phyloP scores from a whole-genome alignment of 164 flowering plant species.

The Vitis rotundifolia region DNA sequence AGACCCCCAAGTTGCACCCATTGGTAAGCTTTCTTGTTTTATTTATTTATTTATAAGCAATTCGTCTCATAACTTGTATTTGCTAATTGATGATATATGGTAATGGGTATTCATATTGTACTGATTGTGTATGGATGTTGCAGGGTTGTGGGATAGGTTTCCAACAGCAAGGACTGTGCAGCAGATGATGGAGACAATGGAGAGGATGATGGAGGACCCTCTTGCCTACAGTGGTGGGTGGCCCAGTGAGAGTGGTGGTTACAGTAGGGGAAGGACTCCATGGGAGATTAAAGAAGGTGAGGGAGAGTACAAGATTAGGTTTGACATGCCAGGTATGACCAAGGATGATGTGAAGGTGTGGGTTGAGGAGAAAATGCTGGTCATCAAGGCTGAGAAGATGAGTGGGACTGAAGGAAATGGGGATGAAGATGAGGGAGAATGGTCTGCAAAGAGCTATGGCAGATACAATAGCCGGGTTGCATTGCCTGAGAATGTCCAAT shows the following conservation, averaged over 20 bases:
- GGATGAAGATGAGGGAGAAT: conserved; percentile 37
- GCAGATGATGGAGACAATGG: conserved; percentile 94
- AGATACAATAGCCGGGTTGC: conserved; percentile 68
- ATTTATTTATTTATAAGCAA: too few relatives aligned
- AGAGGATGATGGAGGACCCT: conserved; percentile 74
- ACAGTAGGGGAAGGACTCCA: conserved; percentile 73
- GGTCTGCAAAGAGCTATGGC: conserved; percentile 78
- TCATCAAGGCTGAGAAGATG: conserved; percentile 67
- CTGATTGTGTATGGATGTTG: not conserved
- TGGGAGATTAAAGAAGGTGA: conserved; percentile 86
- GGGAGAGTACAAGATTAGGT: conserved; percentile 64
- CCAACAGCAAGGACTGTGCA: conserved; percentile 80
- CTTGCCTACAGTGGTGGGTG: conserved; percentile 33
- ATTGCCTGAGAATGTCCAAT: conserved; percentile 70
- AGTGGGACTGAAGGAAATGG: conserved; percentile 11
- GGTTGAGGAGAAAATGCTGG: conserved; percentile 85
- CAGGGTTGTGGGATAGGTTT: conserved; percentile 80
- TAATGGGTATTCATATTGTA: not conserved
- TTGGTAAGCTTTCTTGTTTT: conserved; percentile 27
- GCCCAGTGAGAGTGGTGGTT: conserved; percentile 34
- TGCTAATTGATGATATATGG: too few relatives aligned
- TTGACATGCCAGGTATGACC: conserved; percentile 93
- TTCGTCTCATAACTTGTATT: too few relatives aligned
- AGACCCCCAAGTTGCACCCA: conserved; percentile 33
- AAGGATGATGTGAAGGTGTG: conserved; percentile 77